A percentile compares a stretch with the other conserved stretches of the same genome.
These are phyloP conservation scores for Aegilops tauschii DNA, from an alignment of 176 grass and related monocot genomes.

Conservation along the genomic window DNA sequence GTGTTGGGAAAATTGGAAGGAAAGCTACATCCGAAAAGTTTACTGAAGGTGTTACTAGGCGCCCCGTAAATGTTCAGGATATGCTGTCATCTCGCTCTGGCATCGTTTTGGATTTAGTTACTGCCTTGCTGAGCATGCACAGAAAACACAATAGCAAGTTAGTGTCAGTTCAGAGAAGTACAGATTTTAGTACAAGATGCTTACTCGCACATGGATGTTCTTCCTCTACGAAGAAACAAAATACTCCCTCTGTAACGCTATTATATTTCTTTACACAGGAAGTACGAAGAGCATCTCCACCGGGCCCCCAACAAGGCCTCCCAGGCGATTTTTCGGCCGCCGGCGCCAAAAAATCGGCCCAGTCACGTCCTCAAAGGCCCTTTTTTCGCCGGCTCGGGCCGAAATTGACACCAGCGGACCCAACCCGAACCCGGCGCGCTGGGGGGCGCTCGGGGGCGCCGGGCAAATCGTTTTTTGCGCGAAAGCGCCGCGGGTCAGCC, in stretches of 20 bases:
- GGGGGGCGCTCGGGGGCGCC: too few relatives aligned
- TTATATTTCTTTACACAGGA: too few relatives aligned
- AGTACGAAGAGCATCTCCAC: not conserved
- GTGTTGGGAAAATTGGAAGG: not conserved
- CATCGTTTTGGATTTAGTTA: not conserved
- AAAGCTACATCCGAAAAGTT: not conserved
- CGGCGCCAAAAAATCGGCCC: too few relatives aligned
- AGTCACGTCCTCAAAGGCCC: too few relatives aligned
- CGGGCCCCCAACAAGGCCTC: too few relatives aligned
- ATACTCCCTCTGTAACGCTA: too few relatives aligned
- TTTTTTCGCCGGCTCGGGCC: too few relatives aligned
- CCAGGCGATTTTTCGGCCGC: too few relatives aligned
- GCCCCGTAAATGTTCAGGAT: constrained; percentile 8
- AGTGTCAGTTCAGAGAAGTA: not conserved
- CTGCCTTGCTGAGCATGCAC: not conserved
- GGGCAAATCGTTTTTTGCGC: too few relatives aligned
- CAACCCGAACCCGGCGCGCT: too few relatives aligned
- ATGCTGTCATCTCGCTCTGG: not conserved
- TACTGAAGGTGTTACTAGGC: not conserved
- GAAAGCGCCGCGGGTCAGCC: too few relatives aligned
- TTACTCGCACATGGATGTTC: not conserved
- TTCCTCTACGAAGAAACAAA: not conserved
- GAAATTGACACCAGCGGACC: too few relatives aligned
- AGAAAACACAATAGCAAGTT: not conserved
- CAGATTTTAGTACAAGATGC: not conserved